A percentile compares a stretch with the other conserved stretches of the same genome.
These are phyloP conservation scores for Dendrocalamus latiflorus DNA, from an alignment of 202 grass and related monocot species.

Conservation along the genomic window DNA sequence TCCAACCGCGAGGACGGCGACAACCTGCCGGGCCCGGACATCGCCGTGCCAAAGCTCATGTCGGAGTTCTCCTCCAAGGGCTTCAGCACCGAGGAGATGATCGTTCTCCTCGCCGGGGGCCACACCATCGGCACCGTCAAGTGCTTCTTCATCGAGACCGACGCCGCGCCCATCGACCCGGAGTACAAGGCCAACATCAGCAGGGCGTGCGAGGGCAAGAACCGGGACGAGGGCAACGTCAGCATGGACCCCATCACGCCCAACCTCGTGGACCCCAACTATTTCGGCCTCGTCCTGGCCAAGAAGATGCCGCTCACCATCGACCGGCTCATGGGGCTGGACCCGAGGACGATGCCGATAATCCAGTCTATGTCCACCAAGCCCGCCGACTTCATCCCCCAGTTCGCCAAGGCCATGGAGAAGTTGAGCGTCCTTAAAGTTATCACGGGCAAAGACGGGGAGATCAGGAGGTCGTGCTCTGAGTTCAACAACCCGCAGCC, in stretches of 20 bases:
- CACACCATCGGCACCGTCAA: slow-evolving; percentile 62
- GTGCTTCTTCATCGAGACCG: too few relatives aligned
- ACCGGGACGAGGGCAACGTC: neutral
- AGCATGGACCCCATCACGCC: slow-evolving; percentile 34
- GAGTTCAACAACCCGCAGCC: slow-evolving; percentile 44
- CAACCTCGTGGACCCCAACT: slow-evolving; percentile 35
- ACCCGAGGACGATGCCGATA: slow-evolving; percentile 17
- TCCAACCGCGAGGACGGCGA: slow-evolving; percentile 40
- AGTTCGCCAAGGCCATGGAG: slow-evolving; percentile 50
- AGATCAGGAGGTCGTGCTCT: slow-evolving; percentile 49
- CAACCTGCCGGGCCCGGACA: slow-evolving; percentile 39
- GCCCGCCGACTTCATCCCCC: slow-evolving; percentile 11
- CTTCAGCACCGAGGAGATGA: slow-evolving; percentile 44
- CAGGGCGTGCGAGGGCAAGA: slow-evolving; percentile 10
- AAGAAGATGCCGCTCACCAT: slow-evolving; percentile 56
- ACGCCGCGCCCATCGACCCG: slow-evolving; percentile 34
- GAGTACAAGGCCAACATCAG: slow-evolving; percentile 25
- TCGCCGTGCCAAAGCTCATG: slow-evolving; percentile 29
- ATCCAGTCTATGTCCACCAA: slow-evolving; percentile 24
- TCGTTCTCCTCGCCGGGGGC: slow-evolving; percentile 53
- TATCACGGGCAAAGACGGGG: slow-evolving; percentile 52
- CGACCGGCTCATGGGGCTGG: slow-evolving; percentile 42
- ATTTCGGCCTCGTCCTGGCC: slow-evolving; percentile 29
- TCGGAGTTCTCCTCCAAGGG: slow-evolving; percentile 25
- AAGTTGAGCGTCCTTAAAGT: slow-evolving; percentile 46